phyloP scores from a whole-genome alignment of 2,329 filamentous ascomycete genomes.

The Penicillium sp. region DNA sequence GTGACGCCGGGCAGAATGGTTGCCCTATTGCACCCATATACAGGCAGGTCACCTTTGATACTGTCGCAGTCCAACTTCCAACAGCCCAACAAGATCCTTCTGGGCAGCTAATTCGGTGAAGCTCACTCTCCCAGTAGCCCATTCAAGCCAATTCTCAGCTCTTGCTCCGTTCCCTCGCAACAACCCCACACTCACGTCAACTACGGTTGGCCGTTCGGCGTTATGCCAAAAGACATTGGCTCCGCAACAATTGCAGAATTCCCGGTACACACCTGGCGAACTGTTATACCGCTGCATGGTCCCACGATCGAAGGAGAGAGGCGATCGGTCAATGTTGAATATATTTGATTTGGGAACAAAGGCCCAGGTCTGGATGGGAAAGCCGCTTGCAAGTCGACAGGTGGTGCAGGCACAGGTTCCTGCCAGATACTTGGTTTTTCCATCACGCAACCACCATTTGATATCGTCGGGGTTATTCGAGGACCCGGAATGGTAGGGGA shows the following conservation, averaged over 20 bases:
- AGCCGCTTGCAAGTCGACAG: conserved; percentile 65
- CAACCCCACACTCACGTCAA: conserved; percentile 68
- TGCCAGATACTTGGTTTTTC: conserved; percentile 58
- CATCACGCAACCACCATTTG: conserved; percentile 64
- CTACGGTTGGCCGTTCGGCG: conserved; percentile 55
- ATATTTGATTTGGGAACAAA: conserved; percentile 68
- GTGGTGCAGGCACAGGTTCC: conserved; percentile 66
- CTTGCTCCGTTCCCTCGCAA: conserved; percentile 57
- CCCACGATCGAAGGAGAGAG: conserved; percentile 42
- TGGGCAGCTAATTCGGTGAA: conserved; percentile 60
- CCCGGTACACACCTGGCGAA: conserved; percentile 57
- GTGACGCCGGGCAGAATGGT: conserved; percentile 12
- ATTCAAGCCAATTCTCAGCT: conserved; percentile 65
- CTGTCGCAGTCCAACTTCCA: conserved; percentile 29
- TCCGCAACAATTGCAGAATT: conserved; percentile 67
- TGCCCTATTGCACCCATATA: conserved; percentile 4
- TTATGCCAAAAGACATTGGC: conserved; percentile 68
- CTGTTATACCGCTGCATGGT: conserved; percentile 60
- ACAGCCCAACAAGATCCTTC: conserved; percentile 31
- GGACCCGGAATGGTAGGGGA: conserved; percentile 51
- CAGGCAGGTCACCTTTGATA: no score
- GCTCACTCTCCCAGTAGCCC: conserved; percentile 63
- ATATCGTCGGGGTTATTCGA: conserved; percentile 52
- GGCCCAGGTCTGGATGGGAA: conserved; percentile 68
- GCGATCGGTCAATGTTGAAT: conserved; percentile 43